These are phyloP conservation scores for Collybia nuda DNA, from an alignment of 768 basidiomycete species.

Conservation along the genomic window DNA sequence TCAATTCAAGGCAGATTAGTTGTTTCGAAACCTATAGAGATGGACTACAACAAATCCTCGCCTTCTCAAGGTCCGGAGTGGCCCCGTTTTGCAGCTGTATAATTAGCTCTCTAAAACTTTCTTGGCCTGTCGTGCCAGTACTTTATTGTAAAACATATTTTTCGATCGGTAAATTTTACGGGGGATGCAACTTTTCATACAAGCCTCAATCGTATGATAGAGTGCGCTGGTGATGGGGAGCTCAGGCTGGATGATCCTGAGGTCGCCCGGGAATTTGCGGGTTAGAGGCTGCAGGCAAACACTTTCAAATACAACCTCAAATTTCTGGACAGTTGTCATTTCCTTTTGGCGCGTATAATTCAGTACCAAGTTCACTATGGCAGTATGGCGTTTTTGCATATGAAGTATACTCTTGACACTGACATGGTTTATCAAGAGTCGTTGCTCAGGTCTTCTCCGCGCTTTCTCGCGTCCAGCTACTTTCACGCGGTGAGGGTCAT, in stretches of 20 bases:
- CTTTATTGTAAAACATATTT: too few species aligned
- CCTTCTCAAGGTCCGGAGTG: background rate
- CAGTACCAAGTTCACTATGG: conserved; percentile 27
- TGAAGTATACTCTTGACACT: background rate
- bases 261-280: conserved; percentile 6
- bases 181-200: too few species aligned
- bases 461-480: conserved; percentile 38
- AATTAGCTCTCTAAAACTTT: background rate
- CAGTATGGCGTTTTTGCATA: conserved; percentile 30
- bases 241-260: too few species aligned
- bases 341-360: conserved; percentile 16
- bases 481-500: conserved; percentile 31
- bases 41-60: background rate
- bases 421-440: conserved; percentile 31
- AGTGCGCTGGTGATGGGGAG: too few species aligned
- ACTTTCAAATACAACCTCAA: conserved; percentile 33
- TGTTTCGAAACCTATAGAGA: conserved; percentile 3
- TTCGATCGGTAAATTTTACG: too few species aligned
- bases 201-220: too few species aligned
- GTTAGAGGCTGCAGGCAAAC: conserved; percentile 19
- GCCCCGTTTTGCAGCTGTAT: background rate
- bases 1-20: conserved; percentile 3
- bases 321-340: conserved; percentile 26
- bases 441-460: conserved; percentile 41
- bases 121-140: background rate